Percentiles rank a stretch among this genome's conserved stretches.
These are phyloP conservation scores for Crithidia expoeki DNA, from an alignment of 208 protist species.

Conservation along the genomic window DNA sequence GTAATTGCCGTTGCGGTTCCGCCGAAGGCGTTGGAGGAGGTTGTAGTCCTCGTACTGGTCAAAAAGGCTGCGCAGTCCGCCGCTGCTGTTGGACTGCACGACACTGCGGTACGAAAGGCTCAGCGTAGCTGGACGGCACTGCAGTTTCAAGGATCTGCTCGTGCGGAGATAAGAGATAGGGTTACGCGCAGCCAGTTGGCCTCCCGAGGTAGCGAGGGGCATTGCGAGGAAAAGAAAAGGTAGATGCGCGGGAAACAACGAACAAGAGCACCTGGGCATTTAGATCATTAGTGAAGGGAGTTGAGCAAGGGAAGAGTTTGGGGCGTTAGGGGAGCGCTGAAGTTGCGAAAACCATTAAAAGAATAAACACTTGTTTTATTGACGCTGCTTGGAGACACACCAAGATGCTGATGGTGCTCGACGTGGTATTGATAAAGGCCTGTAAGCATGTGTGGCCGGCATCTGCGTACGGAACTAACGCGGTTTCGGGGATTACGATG, in stretches of 20 bases:
- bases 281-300: too few species aligned
- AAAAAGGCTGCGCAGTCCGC: constrained; percentile 53
- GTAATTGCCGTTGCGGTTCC: constrained; percentile 75
- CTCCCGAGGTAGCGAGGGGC: not conserved
- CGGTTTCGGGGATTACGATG: too few species aligned
- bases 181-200: not conserved
- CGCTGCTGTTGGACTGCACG: constrained; percentile 60
- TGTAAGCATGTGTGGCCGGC: not conserved
- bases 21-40: constrained; percentile 39
- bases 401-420: too few species aligned
- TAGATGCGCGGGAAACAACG: too few species aligned
- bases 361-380: too few species aligned
- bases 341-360: too few species aligned
- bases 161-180: not conserved
- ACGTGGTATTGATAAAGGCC: too few species aligned
- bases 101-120: constrained; percentile 25
- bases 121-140: not conserved
- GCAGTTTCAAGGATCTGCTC: not conserved
- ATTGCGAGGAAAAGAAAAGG: constrained; percentile 4
- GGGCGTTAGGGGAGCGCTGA: too few species aligned
- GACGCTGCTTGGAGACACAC: too few species aligned
- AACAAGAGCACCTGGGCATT: too few species aligned
- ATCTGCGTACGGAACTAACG: too few species aligned
- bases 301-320: too few species aligned
- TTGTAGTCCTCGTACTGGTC: constrained; percentile 71